Percentiles rank a stretch among this genome's conserved stretches.
Evolutionary conservation across 2,329 filamentous ascomycete species (phyloP).

Genomic region (Furcasterigmium furcatum): DNA sequence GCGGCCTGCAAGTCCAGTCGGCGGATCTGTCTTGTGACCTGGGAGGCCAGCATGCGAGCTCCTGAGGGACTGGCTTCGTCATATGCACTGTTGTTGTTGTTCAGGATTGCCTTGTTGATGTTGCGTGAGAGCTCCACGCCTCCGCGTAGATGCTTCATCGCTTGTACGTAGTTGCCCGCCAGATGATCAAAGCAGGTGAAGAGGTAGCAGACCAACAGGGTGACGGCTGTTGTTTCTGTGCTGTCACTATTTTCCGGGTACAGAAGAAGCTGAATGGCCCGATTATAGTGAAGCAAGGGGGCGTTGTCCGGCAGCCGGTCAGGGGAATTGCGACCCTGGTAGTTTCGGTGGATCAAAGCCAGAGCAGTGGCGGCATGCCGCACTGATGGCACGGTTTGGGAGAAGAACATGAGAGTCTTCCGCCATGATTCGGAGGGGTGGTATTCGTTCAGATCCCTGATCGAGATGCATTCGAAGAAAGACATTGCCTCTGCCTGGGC

Average conservation of each 20-base stretch:
- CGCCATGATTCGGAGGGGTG: constrained; percentile 25
- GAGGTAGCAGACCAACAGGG: constrained; percentile 33
- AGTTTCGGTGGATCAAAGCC: constrained; percentile 21
- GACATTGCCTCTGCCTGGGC: constrained; percentile 19
- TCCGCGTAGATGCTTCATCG: constrained; percentile 28
- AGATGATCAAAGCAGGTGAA: constrained; percentile 34
- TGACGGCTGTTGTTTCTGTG: constrained; percentile 22
- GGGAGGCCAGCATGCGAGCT: constrained; percentile 17
- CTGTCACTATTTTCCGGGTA: constrained; percentile 15
- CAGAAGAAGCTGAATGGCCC: constrained; percentile 24
- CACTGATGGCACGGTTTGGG: constrained; percentile 28
- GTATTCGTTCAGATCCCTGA: constrained; percentile 24
- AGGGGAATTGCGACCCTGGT: constrained; percentile 14
- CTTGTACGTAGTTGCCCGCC: constrained; percentile 26
- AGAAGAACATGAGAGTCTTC: constrained; percentile 28
- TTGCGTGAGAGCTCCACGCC: constrained; percentile 26
- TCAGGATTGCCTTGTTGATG: constrained; percentile 10
- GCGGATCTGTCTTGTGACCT: constrained; percentile 27
- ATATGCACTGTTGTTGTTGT: constrained; percentile 7
- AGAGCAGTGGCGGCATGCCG: constrained; percentile 28
- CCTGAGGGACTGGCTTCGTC: constrained; percentile 12
- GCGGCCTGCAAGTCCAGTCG: constrained; percentile 32
- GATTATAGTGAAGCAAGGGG: constrained; percentile 22
- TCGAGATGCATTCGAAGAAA: constrained; percentile 24
- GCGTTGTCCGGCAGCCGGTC: constrained; percentile 13